Percentiles rank a stretch among this genome's conserved stretches.
These are phyloP conservation scores for Thalia dealbata DNA, from an alignment of 176 grass and related monocot genomes.

Conservation along the genomic window DNA sequence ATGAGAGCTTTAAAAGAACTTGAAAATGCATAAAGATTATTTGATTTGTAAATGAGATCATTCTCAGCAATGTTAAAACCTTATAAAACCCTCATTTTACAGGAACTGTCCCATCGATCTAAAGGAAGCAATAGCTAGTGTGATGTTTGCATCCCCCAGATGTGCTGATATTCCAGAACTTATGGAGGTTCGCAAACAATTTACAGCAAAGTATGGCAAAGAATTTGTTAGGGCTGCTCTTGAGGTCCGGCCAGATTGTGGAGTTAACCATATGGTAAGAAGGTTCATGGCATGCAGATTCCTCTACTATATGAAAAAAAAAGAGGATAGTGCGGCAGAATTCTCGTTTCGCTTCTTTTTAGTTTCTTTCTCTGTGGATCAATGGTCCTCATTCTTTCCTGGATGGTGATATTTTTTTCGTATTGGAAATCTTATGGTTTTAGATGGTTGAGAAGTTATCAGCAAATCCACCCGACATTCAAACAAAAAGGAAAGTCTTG, in stretches of 20 bases:
- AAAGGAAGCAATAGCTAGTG: slow-evolving; percentile 87
- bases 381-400: neutral
- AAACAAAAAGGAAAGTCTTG: slow-evolving; percentile 49
- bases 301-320: neutral
- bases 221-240: slow-evolving; percentile 74
- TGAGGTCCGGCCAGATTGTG: slow-evolving; percentile 24
- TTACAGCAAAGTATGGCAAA: slow-evolving; percentile 87
- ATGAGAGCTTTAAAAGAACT: neutral
- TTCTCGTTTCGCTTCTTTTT: neutral
- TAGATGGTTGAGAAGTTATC: slow-evolving; percentile 88
- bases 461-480: slow-evolving; percentile 67
- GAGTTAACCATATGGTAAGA: slow-evolving; percentile 50
- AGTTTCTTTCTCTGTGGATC: slow-evolving; percentile 1
- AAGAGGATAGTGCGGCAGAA: too few species aligned
- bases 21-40: too few species aligned
- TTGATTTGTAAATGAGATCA: neutral
- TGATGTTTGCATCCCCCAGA: slow-evolving; percentile 89
- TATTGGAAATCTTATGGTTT: slow-evolving; percentile 4
- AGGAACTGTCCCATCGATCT: slow-evolving; percentile 88
- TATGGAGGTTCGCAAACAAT: slow-evolving; percentile 70
- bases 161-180: slow-evolving; percentile 90
- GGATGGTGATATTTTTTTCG: neutral
- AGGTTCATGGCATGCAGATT: neutral
- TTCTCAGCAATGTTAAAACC: neutral
- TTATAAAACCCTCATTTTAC: slow-evolving; percentile 13